A percentile compares a stretch with the other conserved stretches of the same genome.
phyloP scores from a whole-genome alignment of 805 yeast genomes.

The Dipodascus albidus region DNA sequence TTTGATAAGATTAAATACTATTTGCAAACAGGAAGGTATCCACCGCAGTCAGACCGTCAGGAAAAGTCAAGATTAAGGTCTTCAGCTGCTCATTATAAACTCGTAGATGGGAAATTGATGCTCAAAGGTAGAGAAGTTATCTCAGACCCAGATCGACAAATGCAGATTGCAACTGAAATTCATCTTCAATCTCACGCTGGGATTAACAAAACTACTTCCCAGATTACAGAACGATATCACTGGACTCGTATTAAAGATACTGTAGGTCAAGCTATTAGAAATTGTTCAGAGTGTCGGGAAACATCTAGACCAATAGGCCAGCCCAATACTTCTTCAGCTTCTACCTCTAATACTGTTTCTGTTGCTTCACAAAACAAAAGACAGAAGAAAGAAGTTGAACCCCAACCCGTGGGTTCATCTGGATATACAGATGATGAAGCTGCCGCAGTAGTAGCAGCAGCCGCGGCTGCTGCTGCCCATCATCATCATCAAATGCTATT shows the following conservation, averaged over 20 bases:
- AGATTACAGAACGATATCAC: conserved; percentile 69
- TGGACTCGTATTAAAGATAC: conserved; percentile 90
- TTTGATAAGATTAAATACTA: conserved; percentile 72
- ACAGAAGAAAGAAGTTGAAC: not conserved
- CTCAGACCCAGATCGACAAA: conserved; percentile 60
- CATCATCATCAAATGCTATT: conserved; percentile 11
- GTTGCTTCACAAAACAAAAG: not conserved
- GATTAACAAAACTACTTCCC: conserved; percentile 74
- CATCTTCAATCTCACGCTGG: conserved; percentile 74
- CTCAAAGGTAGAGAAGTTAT: conserved; percentile 78
- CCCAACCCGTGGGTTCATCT: not conserved
- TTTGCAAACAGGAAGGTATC: conserved; percentile 76
- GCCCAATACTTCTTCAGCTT: conserved; percentile 17
- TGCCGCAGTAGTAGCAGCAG: not conserved
- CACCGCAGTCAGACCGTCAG: conserved; percentile 66
- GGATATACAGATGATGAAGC: not conserved
- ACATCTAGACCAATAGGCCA: conserved; percentile 19
- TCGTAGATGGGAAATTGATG: conserved; percentile 61
- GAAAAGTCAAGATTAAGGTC: conserved; percentile 84
- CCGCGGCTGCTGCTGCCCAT: not conserved
- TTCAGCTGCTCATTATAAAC: conserved; percentile 60
- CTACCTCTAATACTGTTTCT: conserved; percentile 14
- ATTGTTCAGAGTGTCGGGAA: conserved; percentile 66
- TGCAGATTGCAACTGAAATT: conserved; percentile 57
- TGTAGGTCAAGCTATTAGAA: conserved; percentile 63